Evolutionary conservation across 768 basidiomycete genomes (phyloP).

Genomic region (Podaxis sp.): DNA sequence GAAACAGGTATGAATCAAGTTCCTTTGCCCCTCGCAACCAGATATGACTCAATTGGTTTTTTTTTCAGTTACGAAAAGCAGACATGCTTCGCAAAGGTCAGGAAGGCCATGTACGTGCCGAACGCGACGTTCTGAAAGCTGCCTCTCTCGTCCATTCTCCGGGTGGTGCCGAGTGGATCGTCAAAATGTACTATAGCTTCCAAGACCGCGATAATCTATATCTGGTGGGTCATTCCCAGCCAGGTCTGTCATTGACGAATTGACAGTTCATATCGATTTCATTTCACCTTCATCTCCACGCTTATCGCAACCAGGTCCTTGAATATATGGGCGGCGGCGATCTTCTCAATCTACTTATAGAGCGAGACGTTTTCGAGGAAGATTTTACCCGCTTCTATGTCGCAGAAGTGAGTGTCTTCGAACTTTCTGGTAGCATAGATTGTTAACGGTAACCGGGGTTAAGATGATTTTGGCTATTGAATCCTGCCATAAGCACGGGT

Average conservation of each 20-base stretch:
- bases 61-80: constrained; percentile 70
- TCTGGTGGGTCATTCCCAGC: constrained; percentile 58
- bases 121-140: constrained; percentile 90
- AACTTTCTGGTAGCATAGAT: constrained; percentile 13
- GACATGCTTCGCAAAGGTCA: constrained; percentile 97
- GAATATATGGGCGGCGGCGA: constrained; percentile 98
- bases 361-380: constrained; percentile 88
- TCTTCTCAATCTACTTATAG: constrained; percentile 92
- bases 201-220: constrained; percentile 95
- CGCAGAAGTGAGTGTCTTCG: constrained; percentile 65
- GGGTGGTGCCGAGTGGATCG: constrained; percentile 88
- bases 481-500: constrained; percentile 90
- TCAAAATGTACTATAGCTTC: constrained; percentile 89
- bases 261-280: constrained; percentile 58
- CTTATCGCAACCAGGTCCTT: constrained; percentile 58
- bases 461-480: constrained; percentile 95
- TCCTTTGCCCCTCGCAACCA: constrained; percentile 9
- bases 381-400: constrained; percentile 92
- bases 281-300: constrained; percentile 33
- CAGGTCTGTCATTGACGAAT: constrained; percentile 28
- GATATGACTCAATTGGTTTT: constrained; percentile 19
- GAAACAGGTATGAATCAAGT: constrained; percentile 72
- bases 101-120: constrained; percentile 95
- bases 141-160: constrained; percentile 79
- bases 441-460: constrained; percentile 20